Conservation (phyloP, 495 filamentous ascomycete genomes). For the Daldinia bambusicola region DNA sequence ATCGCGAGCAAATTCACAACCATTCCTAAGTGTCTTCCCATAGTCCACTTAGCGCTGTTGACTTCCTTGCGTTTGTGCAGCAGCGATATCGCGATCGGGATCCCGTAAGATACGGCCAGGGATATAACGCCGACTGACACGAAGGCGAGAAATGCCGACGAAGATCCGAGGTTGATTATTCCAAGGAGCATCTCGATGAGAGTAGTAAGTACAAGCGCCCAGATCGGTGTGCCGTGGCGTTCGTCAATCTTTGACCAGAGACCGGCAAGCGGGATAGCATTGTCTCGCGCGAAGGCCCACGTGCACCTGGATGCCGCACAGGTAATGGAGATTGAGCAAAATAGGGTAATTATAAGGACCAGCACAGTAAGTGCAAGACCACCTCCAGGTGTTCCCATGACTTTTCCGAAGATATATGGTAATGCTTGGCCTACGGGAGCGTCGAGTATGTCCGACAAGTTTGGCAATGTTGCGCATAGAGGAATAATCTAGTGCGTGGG, state of each 20-base stretch:
- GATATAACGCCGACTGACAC: conserved; percentile 69
- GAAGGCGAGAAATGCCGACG: conserved; percentile 66
- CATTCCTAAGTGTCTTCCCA: conserved; percentile 61
- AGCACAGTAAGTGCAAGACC: conserved; percentile 75
- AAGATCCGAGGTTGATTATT: conserved; percentile 63
- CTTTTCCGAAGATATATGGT: conserved; percentile 62
- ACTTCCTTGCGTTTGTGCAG: conserved; percentile 49
- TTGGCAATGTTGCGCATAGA: conserved; percentile 56
- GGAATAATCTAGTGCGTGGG: conserved; percentile 38
- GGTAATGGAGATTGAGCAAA: conserved; percentile 63
- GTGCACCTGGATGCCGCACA: conserved; percentile 64
- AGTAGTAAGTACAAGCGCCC: conserved; percentile 64
- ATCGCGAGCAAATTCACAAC: conserved; percentile 58
- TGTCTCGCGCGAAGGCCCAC: conserved; percentile 65
- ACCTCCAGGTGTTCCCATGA: conserved; percentile 63
- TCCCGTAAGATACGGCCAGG: conserved; percentile 68
- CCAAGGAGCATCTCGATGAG: conserved; percentile 63
- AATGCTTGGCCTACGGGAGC: conserved; percentile 65
- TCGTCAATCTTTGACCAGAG: conserved; percentile 66
- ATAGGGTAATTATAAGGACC: conserved; percentile 70
- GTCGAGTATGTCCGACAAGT: conserved; percentile 54
- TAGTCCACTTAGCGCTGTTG: conserved; percentile 63
- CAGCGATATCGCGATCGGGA: conserved; percentile 61
- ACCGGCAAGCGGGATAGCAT: conserved; percentile 70
- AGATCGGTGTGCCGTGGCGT: conserved; percentile 58